Evolutionary conservation across 331 rosid genomes (phyloP).

Genomic region (Prunus yedoensis): DNA sequence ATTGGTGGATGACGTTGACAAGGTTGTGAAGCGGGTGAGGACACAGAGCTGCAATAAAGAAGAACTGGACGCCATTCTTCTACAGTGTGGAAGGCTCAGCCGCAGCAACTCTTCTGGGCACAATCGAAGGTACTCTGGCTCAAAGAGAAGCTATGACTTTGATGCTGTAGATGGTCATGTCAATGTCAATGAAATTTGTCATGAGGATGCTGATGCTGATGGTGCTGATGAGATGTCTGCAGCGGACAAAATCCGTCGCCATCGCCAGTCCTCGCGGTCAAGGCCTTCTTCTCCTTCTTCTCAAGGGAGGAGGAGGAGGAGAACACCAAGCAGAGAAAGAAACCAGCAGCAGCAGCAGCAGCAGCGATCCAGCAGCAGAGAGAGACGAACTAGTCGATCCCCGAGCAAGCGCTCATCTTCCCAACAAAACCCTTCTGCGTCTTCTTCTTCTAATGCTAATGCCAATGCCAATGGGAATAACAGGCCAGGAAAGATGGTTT

Average conservation of each 20-base stretch:
- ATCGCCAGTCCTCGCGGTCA: slow-evolving; percentile 51
- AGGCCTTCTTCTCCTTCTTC: slow-evolving; percentile 54
- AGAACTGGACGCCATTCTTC: slow-evolving; percentile 89
- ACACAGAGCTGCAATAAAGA: slow-evolving; percentile 91
- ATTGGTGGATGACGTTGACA: slow-evolving; percentile 22
- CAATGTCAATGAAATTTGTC: slow-evolving; percentile 29
- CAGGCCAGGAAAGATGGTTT: slow-evolving; percentile 77
- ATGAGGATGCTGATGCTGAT: slow-evolving; percentile 47
- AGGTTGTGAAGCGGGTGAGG: slow-evolving; percentile 42
- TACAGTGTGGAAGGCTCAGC: slow-evolving; percentile 91
- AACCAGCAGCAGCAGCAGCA: slow-evolving; percentile 45
- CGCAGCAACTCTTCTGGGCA: slow-evolving; percentile 81
- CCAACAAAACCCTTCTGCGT: not conserved
- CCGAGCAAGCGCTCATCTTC: slow-evolving; percentile 72
- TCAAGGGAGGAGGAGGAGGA: slow-evolving; percentile 69
- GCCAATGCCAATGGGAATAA: slow-evolving; percentile 12
- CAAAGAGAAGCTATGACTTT: slow-evolving; percentile 77
- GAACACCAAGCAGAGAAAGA: slow-evolving; percentile 92
- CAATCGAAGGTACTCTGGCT: slow-evolving; percentile 82
- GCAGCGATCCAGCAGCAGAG: slow-evolving; percentile 64
- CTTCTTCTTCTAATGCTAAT: slow-evolving; percentile 16
- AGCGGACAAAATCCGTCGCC: slow-evolving; percentile 42
- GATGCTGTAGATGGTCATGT: slow-evolving; percentile 44
- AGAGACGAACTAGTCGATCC: slow-evolving; percentile 75
- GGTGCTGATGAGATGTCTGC: slow-evolving; percentile 46